Evolutionary conservation across 306 rosid genomes (phyloP).

Genomic region (Amphicarpaea edgeworthii): DNA sequence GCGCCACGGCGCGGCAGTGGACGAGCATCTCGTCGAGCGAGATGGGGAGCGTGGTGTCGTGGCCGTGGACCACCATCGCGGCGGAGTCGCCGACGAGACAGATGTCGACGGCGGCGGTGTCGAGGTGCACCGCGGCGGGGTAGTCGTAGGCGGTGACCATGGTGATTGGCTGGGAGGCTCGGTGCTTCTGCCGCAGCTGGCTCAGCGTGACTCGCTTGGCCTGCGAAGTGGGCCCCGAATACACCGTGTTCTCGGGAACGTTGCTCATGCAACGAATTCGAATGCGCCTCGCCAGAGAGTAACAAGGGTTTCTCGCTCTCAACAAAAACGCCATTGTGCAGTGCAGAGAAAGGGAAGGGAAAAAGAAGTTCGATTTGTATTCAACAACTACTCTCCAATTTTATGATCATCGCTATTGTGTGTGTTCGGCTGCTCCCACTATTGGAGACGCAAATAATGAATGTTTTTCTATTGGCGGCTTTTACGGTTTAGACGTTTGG

Average conservation of each 20-base stretch:
- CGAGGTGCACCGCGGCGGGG: constrained; percentile 83
- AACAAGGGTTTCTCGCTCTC: constrained; percentile 35
- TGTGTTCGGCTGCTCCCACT: too few species aligned
- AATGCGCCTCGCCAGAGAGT: constrained; percentile 18
- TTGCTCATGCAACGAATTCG: constrained; percentile 79
- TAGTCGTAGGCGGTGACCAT: constrained; percentile 97
- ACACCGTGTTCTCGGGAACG: constrained; percentile 79
- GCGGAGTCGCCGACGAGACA: constrained; percentile 92
- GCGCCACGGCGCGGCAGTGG: constrained; percentile 86
- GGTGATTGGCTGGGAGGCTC: constrained; percentile 69
- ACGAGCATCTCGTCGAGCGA: constrained; percentile 77
- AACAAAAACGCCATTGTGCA: constrained; percentile 42
- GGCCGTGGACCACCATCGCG: constrained; percentile 95
- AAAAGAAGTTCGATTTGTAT: neutral
- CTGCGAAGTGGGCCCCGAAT: constrained; percentile 65
- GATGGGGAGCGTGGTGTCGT: constrained; percentile 84
- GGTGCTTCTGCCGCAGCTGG: constrained; percentile 63
- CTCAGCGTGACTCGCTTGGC: constrained; percentile 70
- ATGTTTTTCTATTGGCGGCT: too few species aligned
- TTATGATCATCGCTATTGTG: neutral
- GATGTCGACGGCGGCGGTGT: constrained; percentile 69
- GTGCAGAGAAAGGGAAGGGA: neutral
- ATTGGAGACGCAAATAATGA: too few species aligned
- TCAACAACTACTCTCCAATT: neutral
- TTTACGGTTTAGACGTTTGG: too few species aligned